Percentiles rank a stretch among this genome's conserved stretches.
These are phyloP conservation scores for Hericium rajendrae DNA, from an alignment of 768 basidiomycete genomes.

Conservation along the genomic window DNA sequence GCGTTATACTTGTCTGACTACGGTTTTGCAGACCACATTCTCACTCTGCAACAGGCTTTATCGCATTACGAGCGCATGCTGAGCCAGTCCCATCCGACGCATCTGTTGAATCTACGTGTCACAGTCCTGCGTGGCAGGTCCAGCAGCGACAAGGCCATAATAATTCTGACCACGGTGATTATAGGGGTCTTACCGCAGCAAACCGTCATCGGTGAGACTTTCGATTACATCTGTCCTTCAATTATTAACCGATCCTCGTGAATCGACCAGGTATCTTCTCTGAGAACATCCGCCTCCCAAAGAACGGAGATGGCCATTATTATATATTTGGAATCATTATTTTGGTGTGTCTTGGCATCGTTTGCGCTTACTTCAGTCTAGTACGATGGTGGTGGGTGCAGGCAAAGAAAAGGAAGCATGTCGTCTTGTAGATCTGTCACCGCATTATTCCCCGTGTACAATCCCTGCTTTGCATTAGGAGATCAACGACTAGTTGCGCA, in stretches of 20 bases:
- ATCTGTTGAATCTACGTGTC: conserved; percentile 67
- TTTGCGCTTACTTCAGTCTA: conserved; percentile 33
- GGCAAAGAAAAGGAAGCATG: conserved; percentile 31
- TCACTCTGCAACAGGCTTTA: conserved; percentile 77
- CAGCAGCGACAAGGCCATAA: conserved; percentile 53
- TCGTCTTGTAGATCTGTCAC: not conserved
- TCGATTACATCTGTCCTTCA: not conserved
- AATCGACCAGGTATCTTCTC: conserved; percentile 48
- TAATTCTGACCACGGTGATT: conserved; percentile 58
- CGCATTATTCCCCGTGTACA: too few species aligned
- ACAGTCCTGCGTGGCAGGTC: conserved; percentile 49
- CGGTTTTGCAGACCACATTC: conserved; percentile 66
- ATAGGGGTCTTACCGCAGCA: conserved; percentile 61
- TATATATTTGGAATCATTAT: conserved; percentile 51
- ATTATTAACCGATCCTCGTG: too few species aligned
- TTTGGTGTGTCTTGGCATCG: conserved; percentile 33
- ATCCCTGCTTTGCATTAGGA: too few species aligned
- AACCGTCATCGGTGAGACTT: conserved; percentile 41
- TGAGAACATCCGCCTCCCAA: conserved; percentile 56
- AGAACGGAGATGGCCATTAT: conserved; percentile 36
- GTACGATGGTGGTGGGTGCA: conserved; percentile 58
- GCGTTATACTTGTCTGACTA: not conserved
- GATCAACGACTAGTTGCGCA: too few species aligned
- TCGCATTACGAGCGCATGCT: conserved; percentile 83
- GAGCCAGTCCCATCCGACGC: conserved; percentile 79